Evolutionary conservation across 495 filamentous ascomycete species (phyloP), one percentile per base, ranked within the genome.

Genomic region (Cetradonia linearis): DNA sequence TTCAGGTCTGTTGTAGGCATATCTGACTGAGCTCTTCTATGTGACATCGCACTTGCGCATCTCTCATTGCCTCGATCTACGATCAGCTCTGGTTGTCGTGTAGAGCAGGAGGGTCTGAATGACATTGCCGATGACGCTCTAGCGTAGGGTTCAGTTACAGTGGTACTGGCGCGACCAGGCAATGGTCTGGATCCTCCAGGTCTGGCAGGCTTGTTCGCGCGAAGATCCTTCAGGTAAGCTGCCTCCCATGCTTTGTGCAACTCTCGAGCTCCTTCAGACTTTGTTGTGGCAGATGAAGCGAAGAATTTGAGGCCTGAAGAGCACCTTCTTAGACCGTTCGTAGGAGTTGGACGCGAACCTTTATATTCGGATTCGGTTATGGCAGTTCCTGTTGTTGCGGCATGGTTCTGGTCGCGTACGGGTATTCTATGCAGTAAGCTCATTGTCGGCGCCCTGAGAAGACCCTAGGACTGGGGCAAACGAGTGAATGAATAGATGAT

Each of bases 181-280:
- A 80, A 76, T n/a, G 91, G 91, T 62, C 91, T 78, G 59, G 89
- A 88, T 54, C 91, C 90, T 56, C 78, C 82, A 28, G 91, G 87
- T 59, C 91, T 81, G 46, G 81, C 78, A 60, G 89, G 78, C 52
- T 85, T 84, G 71, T 87, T 94, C 60, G 81, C 82, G 61, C 91
- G 86, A 33, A 97, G 81, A 61, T 87, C 85, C 64, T 85, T 81
- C 37, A 97, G 77, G 67, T 94, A 96, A 34, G 78, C 77, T 64
- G 87, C 89, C 85, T 71, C 62, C 66, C 49, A 69, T 61, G 47
- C 47, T 66, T 75, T 69, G 67, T 73, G 66, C 59, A 61, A 71
- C 59, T 59, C 60, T 28, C 27, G 40, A 33, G 55, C 47, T 44
- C 47, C 20, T 54, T 56, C 62, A 58, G 66, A 67, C 42, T 65